Base-by-base conservation (phyloP, 2,329 filamentous ascomycete species). In the Curvularia spicifera region DNA sequence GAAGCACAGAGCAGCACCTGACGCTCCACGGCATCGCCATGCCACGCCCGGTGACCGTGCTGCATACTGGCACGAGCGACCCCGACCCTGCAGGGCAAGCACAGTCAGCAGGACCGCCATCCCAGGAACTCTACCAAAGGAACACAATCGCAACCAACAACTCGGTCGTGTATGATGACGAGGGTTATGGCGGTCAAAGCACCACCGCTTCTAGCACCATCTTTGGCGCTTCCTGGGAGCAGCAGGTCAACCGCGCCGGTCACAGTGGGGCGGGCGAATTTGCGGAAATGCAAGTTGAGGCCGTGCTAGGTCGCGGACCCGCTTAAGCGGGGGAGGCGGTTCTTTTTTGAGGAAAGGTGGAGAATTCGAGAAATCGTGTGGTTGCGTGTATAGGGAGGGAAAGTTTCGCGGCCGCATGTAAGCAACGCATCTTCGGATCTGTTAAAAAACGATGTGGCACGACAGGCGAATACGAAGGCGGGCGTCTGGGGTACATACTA, bases 1-100 rank as follows among this genome's bases (percentile, higher is more conserved):
- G 87, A 7, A 81, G 75, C 24, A 87, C 84, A 6, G 79, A 79
- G 55, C 87, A 91, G 73, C 74, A 78, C 1, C 84, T 89, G 35
- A 72, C 66, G 6, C 86, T 90, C 60, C 78, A 77, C n/a, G 82
- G 83, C 5, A 68, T 83, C 28, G 64, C 9, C 33, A 63, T 65
- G 4, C 64, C 60, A 3, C 63, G 62, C 20, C 37, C 56, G 22
- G 57, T 59, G 15, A 57, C 56, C 20, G 55, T 53, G 35, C 46
- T 56, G 20, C 55, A 60, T 6, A 50, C 51, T 48, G 49, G 50
- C 31, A 50, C 50, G 6, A 51, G 49, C 13, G 51, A 44, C n/a
- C 49, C 35, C 37, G 47, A 24, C 4, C n/a, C 1, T 29, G 4
- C 35, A 24, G 24, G 47, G 33, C 47, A 39, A 28, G 47, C 24